These are phyloP conservation scores for Ogataea methylovora DNA, from an alignment of 805 yeast genomes.

Conservation along the genomic window DNA sequence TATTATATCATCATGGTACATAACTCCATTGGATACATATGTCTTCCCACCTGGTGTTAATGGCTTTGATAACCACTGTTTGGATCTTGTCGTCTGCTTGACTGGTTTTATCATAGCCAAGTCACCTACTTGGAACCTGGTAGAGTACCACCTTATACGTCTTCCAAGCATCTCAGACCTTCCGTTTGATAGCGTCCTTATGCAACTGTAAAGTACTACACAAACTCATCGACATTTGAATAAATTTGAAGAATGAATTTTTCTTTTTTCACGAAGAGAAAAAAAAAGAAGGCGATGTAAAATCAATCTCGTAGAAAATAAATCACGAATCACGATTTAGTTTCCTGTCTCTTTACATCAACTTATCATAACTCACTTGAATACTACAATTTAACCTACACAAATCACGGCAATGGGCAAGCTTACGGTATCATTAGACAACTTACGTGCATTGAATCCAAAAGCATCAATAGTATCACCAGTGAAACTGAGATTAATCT, in stretches of 20 bases:
- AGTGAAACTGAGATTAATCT: constrained; percentile 13
- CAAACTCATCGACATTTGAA: too few relatives aligned
- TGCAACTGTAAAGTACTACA: too few relatives aligned
- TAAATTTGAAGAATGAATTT: too few relatives aligned
- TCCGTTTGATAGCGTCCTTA: too few relatives aligned
- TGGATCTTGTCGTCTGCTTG: constrained; percentile 14
- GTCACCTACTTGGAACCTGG: constrained; percentile 23
- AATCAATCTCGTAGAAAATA: too few relatives aligned
- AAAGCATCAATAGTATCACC: constrained; percentile 6
- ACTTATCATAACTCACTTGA: too few relatives aligned
- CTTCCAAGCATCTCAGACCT: too few relatives aligned
- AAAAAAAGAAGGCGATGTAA: too few relatives aligned
- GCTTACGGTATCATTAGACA: constrained; percentile 10
- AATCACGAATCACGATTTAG: too few relatives aligned
- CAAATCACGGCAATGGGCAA: constrained; percentile 20
- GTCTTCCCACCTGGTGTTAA: constrained; percentile 13
- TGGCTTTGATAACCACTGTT: constrained; percentile 24
- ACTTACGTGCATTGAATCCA: constrained; percentile 5
- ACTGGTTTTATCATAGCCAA: constrained; percentile 22
- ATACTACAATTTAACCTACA: too few relatives aligned
- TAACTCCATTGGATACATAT: constrained; percentile 18
- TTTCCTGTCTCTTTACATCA: too few relatives aligned
- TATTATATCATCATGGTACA: constrained; percentile 31
- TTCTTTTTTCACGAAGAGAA: too few relatives aligned
- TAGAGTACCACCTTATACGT: constrained; percentile 8